Evolutionary conservation across 2,329 filamentous ascomycete species (phyloP), one percentile per base, ranked within the genome.

Genomic region (Graphiopsis chlorocephala): DNA sequence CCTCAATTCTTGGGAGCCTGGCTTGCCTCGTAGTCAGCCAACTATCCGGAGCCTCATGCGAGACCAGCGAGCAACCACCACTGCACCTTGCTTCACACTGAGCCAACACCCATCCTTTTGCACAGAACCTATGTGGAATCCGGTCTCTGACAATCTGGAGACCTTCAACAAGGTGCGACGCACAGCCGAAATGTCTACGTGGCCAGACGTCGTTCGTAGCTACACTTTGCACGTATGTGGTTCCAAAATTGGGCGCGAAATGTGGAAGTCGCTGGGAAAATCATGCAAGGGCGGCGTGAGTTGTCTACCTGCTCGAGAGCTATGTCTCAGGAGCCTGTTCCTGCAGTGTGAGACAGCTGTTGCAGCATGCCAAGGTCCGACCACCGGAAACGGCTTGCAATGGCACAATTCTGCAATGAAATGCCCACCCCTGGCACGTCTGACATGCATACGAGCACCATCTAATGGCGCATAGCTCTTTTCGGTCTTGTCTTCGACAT

Each of bases 391-490:
- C 38, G 38, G n/a, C 38, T 45, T 7, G 4, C 12, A n/a, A 45
- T 45, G 38, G 38, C 38, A 20, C 23, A 20, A 11, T 45, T 45
- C 38, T 45, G 38, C 38, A 45, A 20, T 45, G 3, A 8, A 11
- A 45, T 2, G n/a, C 38, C n/a, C 11, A 12, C 7, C 23, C n/a
- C n/a, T 11, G 8, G 38, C n/a, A 45, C n/a, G 6, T 56, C 53
- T 56, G 29, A 56, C 53, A 56, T 56, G 53, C 53, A 56, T 56
- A 56, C 53, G 53, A 38, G 53, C 53, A 14, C 6, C 17, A 4
- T 7, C 20, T 56, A 38, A 56, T 56, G 31, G 29, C 52, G 28
- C 52, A 56, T 35, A 23, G 10, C 52, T 20, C 26, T 12, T 12
- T 56, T 33, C n/a, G 52, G 52, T 23, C 53, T 15, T 38, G 14